A percentile compares a stretch with the other conserved stretches of the same genome.
Conservation (phyloP, 805 yeast species). For the Teunomyces lycoperdinae region DNA sequence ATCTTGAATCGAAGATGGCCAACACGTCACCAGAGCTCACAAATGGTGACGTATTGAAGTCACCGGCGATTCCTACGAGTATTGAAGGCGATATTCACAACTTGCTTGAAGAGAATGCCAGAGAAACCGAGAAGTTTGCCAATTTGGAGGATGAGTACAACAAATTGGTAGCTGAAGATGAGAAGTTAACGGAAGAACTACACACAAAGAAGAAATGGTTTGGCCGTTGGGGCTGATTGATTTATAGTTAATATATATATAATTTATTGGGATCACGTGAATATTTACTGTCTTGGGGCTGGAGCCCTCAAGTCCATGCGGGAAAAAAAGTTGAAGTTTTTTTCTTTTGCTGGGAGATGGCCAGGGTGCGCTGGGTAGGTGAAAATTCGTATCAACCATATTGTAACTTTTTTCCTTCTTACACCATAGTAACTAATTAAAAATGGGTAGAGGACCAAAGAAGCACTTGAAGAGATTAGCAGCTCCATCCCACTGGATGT, state of each 20-base stretch:
- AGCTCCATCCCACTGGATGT: conserved; percentile 39
- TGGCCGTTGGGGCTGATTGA: conserved; percentile 18
- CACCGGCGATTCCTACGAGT: conserved; percentile 22
- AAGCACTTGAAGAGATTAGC: conserved; percentile 37
- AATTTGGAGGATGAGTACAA: conserved; percentile 36
- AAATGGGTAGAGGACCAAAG: conserved; percentile 75
- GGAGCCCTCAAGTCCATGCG: background rate
- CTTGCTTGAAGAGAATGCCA: conserved; percentile 34
- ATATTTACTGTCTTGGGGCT: background rate
- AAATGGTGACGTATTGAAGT: conserved; percentile 8
- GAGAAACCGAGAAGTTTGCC: conserved; percentile 37
- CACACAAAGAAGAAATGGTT: conserved; percentile 28
- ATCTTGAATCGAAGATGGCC: conserved; percentile 39
- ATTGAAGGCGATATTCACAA: conserved; percentile 37
- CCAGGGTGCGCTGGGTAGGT: background rate
- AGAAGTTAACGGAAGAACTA: conserved; percentile 20
- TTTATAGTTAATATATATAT: background rate
- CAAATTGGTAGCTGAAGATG: conserved; percentile 25
- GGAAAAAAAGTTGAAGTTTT: background rate
- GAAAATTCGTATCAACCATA: background rate
- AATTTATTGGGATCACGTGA: background rate
- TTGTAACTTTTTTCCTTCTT: background rate
- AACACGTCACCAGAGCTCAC: conserved; percentile 10
- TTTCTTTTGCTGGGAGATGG: background rate
- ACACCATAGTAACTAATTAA: conserved; percentile 14